Evolutionary conservation across 83 land plant genomes (phyloP).

Genomic region (Picea engelmannii): DNA sequence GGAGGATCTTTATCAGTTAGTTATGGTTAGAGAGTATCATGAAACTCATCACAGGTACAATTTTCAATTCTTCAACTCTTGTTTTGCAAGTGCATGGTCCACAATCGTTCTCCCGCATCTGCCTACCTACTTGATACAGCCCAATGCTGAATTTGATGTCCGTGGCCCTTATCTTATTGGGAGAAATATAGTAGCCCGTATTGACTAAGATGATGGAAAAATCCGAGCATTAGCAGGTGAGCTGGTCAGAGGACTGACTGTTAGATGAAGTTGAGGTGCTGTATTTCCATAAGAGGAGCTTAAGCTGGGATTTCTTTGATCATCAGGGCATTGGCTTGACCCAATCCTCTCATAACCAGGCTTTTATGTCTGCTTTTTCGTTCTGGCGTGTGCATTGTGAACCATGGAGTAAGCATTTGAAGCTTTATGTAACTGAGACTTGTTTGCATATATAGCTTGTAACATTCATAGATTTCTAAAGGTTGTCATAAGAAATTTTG

Average conservation of each 20-base stretch:
- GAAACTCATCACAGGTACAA: background rate
- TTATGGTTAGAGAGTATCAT: background rate
- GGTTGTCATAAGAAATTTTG: background rate
- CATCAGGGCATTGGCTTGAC: background rate
- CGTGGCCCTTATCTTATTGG: background rate
- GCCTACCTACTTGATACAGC: background rate
- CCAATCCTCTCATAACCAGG: background rate
- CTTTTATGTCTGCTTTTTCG: background rate
- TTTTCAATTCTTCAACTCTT: background rate
- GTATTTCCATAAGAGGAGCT: background rate
- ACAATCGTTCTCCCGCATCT: background rate
- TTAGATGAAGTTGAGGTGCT: background rate
- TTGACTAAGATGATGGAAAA: background rate
- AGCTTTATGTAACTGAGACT: background rate
- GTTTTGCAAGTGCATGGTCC: background rate
- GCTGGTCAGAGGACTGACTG: background rate
- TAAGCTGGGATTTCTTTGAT: background rate
- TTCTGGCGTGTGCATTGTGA: background rate
- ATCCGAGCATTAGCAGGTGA: background rate
- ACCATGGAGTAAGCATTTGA: conserved; percentile 6
- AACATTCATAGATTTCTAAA: background rate
- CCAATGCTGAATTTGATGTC: background rate
- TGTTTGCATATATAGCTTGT: conserved; percentile 2
- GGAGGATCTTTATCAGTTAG: background rate
- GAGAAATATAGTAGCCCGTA: background rate